phyloP scores from a whole-genome alignment of 345 rosid species.

The Euphorbia peplus region DNA sequence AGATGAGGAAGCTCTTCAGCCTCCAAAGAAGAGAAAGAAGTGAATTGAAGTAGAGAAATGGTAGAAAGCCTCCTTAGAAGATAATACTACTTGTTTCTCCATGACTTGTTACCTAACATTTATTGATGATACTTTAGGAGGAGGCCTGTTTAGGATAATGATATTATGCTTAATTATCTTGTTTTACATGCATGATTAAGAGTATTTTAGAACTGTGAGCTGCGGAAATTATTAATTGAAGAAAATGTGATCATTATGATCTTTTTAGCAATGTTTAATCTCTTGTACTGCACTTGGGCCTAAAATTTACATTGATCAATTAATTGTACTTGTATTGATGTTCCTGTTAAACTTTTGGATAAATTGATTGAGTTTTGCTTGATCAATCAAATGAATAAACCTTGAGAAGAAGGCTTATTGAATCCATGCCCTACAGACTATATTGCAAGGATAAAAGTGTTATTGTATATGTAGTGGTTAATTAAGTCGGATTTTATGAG shows the following conservation, averaged over 20 bases:
- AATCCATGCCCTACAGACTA: too few relatives aligned
- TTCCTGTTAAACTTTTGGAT: too few relatives aligned
- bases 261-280: slow-evolving; percentile 14
- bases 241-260: slow-evolving; percentile 17
- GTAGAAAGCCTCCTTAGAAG: slow-evolving; percentile 23
- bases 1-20: slow-evolving; percentile 79
- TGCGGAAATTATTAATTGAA: slow-evolving; percentile 23
- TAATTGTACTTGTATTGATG: too few relatives aligned
- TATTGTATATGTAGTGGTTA: too few relatives aligned
- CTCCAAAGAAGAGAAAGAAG: slow-evolving; percentile 97
- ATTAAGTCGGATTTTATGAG: too few relatives aligned
- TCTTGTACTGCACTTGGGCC: not conserved
- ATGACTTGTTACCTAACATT: slow-evolving; percentile 32
- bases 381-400: too few relatives aligned
- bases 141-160: slow-evolving; percentile 23
- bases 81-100: not conserved
- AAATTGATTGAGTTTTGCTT: too few relatives aligned
- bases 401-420: too few relatives aligned
- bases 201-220: slow-evolving; percentile 31
- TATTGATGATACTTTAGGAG: slow-evolving; percentile 13
- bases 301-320: too few relatives aligned
- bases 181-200: slow-evolving; percentile 25
- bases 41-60: slow-evolving; percentile 50
- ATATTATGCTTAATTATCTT: slow-evolving; percentile 19
- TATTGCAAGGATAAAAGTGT: too few relatives aligned